Conservation (phyloP, 495 filamentous ascomycete genomes). For the Penicillium longicatenatum region DNA sequence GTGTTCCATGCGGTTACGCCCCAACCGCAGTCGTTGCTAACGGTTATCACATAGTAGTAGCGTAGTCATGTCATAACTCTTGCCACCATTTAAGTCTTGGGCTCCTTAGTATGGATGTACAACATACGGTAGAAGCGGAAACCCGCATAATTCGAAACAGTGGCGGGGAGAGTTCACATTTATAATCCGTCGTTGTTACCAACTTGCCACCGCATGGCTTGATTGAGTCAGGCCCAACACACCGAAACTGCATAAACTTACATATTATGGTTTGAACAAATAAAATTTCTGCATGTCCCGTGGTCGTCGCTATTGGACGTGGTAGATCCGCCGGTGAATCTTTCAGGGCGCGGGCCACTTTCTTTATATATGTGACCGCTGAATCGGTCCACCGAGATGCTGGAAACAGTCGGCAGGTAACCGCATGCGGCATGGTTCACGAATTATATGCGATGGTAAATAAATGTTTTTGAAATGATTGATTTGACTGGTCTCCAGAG, state of each 20-base stretch:
- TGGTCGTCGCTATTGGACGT: slow-evolving; percentile 1
- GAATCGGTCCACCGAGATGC: slow-evolving; percentile 22
- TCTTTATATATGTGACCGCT: slow-evolving; percentile 10
- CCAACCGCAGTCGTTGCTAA: not conserved
- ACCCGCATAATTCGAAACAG: not conserved
- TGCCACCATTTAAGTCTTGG: not conserved
- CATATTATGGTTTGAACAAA: not conserved
- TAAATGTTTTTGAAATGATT: not conserved
- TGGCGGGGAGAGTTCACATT: not conserved
- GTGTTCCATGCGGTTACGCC: slow-evolving; percentile 1
- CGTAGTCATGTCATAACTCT: not conserved
- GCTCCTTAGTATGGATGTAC: not conserved
- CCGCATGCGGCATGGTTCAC: slow-evolving; percentile 11
- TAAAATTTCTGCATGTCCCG: slow-evolving; percentile 20
- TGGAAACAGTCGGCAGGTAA: not conserved
- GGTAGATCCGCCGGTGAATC: slow-evolving; percentile 24
- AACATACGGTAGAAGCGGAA: not conserved
- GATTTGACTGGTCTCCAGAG: not conserved
- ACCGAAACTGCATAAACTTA: not conserved
- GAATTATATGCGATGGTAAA: not conserved
- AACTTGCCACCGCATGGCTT: not conserved
- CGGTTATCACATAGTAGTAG: not conserved
- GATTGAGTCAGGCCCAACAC: not conserved
- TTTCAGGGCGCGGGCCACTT: slow-evolving; percentile 23
- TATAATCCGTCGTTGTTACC: not conserved